Conservation (phyloP, 192 early-diverging fungal species). For the Coemansia sp. region DNA sequence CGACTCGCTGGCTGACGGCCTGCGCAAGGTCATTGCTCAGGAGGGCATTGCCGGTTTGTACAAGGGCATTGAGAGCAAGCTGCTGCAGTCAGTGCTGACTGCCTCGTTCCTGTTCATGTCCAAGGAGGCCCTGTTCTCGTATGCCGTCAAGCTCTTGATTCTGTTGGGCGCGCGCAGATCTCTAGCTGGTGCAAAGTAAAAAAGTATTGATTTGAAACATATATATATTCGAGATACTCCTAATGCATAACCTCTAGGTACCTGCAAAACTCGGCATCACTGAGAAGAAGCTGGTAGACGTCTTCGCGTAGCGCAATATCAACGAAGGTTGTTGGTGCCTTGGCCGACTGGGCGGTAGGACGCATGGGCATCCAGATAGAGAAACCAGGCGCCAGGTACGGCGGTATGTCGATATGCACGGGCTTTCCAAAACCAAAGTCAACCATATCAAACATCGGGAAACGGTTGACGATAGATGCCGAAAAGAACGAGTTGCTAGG, state of each 20-base stretch:
- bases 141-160: slow-evolving; percentile 58
- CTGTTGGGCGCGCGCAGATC: slow-evolving; percentile 47
- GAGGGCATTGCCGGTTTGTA: slow-evolving; percentile 91
- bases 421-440: slow-evolving; percentile 36
- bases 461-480: slow-evolving; percentile 24
- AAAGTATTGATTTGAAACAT: not conserved
- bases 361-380: slow-evolving; percentile 39
- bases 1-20: slow-evolving; percentile 79
- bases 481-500: slow-evolving; percentile 33
- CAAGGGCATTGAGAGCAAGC: slow-evolving; percentile 93
- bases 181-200: slow-evolving; percentile 32
- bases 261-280: slow-evolving; percentile 25
- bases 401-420: slow-evolving; percentile 32
- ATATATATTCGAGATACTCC: no score
- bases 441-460: slow-evolving; percentile 27
- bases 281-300: slow-evolving; percentile 14
- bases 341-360: not conserved
- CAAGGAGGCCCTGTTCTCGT: slow-evolving; percentile 78
- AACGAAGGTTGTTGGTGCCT: not conserved
- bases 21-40: slow-evolving; percentile 85
- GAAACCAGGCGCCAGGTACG: slow-evolving; percentile 37
- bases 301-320: slow-evolving; percentile 27
- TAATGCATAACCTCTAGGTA: slow-evolving; percentile 22
- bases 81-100: slow-evolving; percentile 93
- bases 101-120: slow-evolving; percentile 97